Evolutionary conservation across 352 stramenopile species (phyloP).

Genomic region (Phytophthora podocarpi): DNA sequence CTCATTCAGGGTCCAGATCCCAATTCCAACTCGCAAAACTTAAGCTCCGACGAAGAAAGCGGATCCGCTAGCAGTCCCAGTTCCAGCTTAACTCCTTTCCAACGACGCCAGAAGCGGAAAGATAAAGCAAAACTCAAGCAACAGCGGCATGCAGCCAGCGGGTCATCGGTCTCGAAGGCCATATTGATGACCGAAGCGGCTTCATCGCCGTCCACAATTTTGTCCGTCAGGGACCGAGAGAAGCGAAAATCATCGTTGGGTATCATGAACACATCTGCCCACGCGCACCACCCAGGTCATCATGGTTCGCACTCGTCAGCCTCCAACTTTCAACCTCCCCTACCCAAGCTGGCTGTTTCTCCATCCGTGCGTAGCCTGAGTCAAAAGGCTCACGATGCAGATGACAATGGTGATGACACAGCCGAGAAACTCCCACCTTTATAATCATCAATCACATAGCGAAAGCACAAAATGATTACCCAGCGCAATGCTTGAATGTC

Average conservation of each 20-base stretch:
- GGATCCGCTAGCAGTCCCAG: constrained; percentile 23
- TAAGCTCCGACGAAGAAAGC: constrained; percentile 32
- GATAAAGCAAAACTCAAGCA: constrained; percentile 48
- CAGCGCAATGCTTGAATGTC: constrained; percentile 9
- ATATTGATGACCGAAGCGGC: constrained; percentile 53
- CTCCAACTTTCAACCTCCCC: constrained; percentile 37
- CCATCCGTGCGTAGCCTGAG: constrained; percentile 37
- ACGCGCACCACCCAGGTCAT: constrained; percentile 23
- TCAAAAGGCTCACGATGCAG: constrained; percentile 31
- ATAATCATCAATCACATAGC: constrained; percentile 27
- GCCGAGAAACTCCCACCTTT: constrained; percentile 58
- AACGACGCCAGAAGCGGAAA: constrained; percentile 56
- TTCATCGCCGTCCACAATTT: constrained; percentile 12
- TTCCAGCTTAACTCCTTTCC: constrained; percentile 47
- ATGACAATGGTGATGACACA: constrained; percentile 24
- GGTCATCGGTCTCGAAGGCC: constrained; percentile 43
- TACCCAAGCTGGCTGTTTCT: constrained; percentile 54
- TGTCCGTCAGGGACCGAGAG: constrained; percentile 37
- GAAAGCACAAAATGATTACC: constrained; percentile 18
- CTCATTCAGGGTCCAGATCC: constrained; percentile 11
- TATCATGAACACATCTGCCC: background rate
- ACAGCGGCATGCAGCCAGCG: constrained; percentile 33
- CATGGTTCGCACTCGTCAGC: constrained; percentile 21
- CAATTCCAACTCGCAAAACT: constrained; percentile 14
- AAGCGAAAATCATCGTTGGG: constrained; percentile 30